A percentile compares a stretch with the other conserved stretches of the same genome.
phyloP scores from a whole-genome alignment of 805 yeast genomes.

The Clavispora vitiphila region DNA sequence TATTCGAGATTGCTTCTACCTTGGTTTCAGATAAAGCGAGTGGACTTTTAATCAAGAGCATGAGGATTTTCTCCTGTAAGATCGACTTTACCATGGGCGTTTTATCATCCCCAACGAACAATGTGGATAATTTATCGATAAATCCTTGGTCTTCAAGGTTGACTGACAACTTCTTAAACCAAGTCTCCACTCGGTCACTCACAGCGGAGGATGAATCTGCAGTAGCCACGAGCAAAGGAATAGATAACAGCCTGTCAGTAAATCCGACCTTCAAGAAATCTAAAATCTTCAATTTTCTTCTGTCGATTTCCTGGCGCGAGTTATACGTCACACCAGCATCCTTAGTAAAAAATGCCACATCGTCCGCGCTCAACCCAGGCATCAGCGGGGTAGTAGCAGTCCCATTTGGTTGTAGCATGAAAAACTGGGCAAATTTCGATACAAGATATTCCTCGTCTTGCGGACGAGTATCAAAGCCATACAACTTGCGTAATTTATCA shows the following conservation, averaged over 20 bases:
- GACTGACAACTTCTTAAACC: conserved; percentile 44
- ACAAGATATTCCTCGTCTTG: conserved; percentile 44
- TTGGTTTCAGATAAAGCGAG: conserved; percentile 39
- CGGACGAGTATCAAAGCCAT: conserved; percentile 30
- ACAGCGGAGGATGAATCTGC: conserved; percentile 54
- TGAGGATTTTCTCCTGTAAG: conserved; percentile 54
- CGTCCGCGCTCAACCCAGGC: conserved; percentile 61
- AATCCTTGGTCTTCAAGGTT: conserved; percentile 48
- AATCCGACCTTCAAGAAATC: conserved; percentile 41
- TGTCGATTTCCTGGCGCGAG: conserved; percentile 37
- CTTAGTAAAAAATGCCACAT: conserved; percentile 58
- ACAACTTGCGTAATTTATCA: conserved; percentile 24
- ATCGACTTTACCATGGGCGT: conserved; percentile 50
- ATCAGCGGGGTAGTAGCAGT: conserved; percentile 28
- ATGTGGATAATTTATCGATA: conserved; percentile 37
- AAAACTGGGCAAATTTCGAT: conserved; percentile 47
- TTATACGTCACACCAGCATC: conserved; percentile 63
- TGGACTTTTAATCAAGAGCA: conserved; percentile 47
- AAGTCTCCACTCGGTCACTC: conserved; percentile 49
- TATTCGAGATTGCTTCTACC: conserved; percentile 47
- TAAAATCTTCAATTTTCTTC: conserved; percentile 23
- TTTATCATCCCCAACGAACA: conserved; percentile 48
- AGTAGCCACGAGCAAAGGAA: conserved; percentile 59
- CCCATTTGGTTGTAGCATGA: conserved; percentile 47
- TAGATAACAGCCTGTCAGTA: conserved; percentile 29